Conservation (phyloP, 345 rosid species). For the Gossypium australe region DNA sequence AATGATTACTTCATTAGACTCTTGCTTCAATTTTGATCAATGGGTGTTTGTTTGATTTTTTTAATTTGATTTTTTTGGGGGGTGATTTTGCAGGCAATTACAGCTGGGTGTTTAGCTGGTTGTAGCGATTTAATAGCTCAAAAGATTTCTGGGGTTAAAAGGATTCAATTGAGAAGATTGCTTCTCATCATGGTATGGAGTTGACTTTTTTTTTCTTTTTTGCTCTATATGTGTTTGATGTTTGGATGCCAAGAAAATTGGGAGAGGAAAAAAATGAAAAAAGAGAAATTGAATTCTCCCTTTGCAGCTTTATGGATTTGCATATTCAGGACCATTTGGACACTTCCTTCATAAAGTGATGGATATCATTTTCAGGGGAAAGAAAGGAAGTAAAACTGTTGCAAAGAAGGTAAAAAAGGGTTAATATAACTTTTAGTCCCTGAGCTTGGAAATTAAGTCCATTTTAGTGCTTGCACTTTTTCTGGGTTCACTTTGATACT, state of each 20-base stretch:
- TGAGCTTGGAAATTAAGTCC: no score
- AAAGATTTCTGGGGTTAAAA: conserved; percentile 72
- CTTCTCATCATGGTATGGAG: conserved; percentile 57
- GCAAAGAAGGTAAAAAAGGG: conserved; percentile 64
- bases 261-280: background rate
- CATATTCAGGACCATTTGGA: conserved; percentile 86
- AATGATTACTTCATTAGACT: background rate
- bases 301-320: conserved; percentile 77
- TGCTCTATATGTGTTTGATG: background rate
- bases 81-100: conserved; percentile 51
- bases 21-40: background rate
- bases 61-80: conserved; percentile 1
- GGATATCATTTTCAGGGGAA: conserved; percentile 71
- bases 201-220: conserved; percentile 18
- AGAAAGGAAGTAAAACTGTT: conserved; percentile 61
- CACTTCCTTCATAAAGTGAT: conserved; percentile 82
- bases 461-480: no score
- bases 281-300: background rate
- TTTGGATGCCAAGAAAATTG: conserved; percentile 15
- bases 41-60: background rate
- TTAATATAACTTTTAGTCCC: no score
- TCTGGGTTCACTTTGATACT: no score
- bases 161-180: conserved; percentile 61
- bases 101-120: conserved; percentile 75
- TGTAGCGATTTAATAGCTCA: conserved; percentile 77